A percentile compares a stretch with the other conserved stretches of the same genome.
Conservation (phyloP, 345 rosid species). For the Citrus hindsii region DNA sequence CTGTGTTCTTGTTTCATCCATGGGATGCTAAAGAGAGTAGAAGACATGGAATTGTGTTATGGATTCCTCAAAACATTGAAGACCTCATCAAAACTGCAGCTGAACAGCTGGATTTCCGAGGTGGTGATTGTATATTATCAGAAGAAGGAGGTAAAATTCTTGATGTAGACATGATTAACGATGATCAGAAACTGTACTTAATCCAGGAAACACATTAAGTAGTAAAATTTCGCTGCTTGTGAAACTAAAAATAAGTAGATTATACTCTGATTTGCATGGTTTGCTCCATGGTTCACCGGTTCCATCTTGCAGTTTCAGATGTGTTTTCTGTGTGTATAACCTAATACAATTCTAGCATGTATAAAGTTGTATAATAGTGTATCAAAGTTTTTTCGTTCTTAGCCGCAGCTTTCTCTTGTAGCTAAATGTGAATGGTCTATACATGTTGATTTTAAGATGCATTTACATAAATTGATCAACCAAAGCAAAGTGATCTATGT, state of each 20-base stretch:
- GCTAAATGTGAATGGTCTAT: too few species aligned
- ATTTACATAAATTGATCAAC: too few species aligned
- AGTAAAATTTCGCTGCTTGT: neutral
- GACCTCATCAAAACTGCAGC: slow-evolving; percentile 54
- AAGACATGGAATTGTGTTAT: slow-evolving; percentile 60
- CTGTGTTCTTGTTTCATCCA: slow-evolving; percentile 71
- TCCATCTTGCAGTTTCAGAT: neutral
- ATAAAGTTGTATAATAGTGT: neutral
- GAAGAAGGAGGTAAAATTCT: slow-evolving; percentile 67
- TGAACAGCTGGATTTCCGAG: slow-evolving; percentile 42
- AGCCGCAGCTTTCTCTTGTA: neutral
- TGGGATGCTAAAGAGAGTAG: slow-evolving; percentile 40
- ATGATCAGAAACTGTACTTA: slow-evolving; percentile 70
- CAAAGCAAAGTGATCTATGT: too few species aligned
- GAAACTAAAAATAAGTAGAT: neutral
- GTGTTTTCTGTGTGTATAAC: neutral
- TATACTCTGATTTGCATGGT: neutral
- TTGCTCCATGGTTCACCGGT: neutral
- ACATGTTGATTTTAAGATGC: too few species aligned
- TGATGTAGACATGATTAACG: slow-evolving; percentile 61
- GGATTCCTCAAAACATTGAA: slow-evolving; percentile 56
- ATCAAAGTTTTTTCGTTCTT: too few species aligned
- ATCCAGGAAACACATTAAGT: slow-evolving; percentile 30
- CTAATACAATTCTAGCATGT: neutral
- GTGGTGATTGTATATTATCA: slow-evolving; percentile 45